phyloP scores from a whole-genome alignment of 2,329 filamentous ascomycete species.

The Fusarium sp. region DNA sequence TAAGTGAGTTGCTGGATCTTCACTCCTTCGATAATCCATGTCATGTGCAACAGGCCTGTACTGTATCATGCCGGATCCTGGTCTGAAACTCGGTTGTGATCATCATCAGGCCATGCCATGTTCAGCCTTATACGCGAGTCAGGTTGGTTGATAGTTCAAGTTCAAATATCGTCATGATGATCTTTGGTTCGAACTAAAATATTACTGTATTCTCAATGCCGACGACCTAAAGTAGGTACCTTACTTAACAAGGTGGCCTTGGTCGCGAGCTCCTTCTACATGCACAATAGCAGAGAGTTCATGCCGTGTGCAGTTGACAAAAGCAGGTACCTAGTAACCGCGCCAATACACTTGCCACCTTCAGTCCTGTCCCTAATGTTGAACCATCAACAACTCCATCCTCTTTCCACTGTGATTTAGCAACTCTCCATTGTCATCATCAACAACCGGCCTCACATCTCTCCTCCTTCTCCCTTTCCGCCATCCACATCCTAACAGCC shows the following conservation, averaged over 20 bases:
- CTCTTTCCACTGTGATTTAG: neutral
- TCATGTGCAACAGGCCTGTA: neutral
- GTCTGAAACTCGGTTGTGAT: neutral
- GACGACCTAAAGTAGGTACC: neutral
- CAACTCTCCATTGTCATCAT: slow-evolving; percentile 6
- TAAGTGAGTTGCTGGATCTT: neutral
- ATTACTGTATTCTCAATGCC: neutral
- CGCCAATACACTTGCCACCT: neutral
- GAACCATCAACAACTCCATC: neutral
- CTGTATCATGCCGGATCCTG: neutral
- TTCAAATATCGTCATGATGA: slow-evolving; percentile 2
- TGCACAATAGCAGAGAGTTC: neutral
- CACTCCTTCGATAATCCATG: neutral
- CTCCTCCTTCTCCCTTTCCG: neutral
- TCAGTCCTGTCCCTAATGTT: neutral
- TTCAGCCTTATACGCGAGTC: slow-evolving; percentile 21
- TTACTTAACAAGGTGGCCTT: neutral
- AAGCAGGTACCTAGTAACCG: neutral
- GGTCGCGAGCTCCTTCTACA: neutral
- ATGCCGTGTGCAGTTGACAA: neutral
- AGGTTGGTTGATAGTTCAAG: neutral
- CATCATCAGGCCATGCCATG: neutral
- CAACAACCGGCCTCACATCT: slow-evolving; percentile 2
- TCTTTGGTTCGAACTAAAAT: neutral
- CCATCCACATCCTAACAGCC: slow-evolving; percentile 11